Evolutionary conservation across 2,329 filamentous ascomycete genomes (phyloP).

Genomic region (Juglanconis sp.): DNA sequence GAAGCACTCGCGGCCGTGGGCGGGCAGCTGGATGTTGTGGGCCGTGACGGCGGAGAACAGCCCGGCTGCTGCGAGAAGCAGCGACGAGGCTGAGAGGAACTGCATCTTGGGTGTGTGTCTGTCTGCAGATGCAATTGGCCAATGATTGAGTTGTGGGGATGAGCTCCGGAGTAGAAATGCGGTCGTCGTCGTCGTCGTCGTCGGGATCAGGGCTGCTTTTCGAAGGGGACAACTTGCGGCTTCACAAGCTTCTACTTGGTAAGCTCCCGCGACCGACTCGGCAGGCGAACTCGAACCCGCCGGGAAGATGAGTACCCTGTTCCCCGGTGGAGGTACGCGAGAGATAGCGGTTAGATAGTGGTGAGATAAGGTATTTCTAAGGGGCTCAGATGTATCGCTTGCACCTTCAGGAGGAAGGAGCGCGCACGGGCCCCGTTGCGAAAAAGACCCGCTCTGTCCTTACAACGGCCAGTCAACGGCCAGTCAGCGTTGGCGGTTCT

Average conservation of each 20-base stretch:
- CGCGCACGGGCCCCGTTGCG: neutral
- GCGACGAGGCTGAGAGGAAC: constrained; percentile 37
- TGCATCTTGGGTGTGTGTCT: constrained; percentile 34
- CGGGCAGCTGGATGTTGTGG: constrained; percentile 93
- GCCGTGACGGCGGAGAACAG: constrained; percentile 62
- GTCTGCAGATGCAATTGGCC: neutral
- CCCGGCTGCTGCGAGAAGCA: constrained; percentile 45
- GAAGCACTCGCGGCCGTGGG: constrained; percentile 96
- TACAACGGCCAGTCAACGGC: neutral
- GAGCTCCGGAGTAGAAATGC: no score
- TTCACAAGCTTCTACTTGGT: constrained; percentile 14
- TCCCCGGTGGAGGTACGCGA: constrained; percentile 10
- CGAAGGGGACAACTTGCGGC: constrained; percentile 17
- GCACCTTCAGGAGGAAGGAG: constrained; percentile 1
- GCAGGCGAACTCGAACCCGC: constrained; percentile 9
- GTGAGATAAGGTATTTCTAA: constrained; percentile 2
- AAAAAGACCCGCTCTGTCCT: neutral
- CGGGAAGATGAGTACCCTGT: constrained; percentile 1
- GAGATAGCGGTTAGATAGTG: neutral
- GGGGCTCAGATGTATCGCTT: constrained; percentile 1
- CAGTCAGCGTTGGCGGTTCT: neutral
- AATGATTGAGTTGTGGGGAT: neutral
- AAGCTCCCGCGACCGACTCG: constrained; percentile 13
- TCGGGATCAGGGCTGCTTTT: neutral
- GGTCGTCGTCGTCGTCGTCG: neutral